Evolutionary conservation across 352 stramenopile genomes (phyloP).

Genomic region (Phytophthora sansomeana): DNA sequence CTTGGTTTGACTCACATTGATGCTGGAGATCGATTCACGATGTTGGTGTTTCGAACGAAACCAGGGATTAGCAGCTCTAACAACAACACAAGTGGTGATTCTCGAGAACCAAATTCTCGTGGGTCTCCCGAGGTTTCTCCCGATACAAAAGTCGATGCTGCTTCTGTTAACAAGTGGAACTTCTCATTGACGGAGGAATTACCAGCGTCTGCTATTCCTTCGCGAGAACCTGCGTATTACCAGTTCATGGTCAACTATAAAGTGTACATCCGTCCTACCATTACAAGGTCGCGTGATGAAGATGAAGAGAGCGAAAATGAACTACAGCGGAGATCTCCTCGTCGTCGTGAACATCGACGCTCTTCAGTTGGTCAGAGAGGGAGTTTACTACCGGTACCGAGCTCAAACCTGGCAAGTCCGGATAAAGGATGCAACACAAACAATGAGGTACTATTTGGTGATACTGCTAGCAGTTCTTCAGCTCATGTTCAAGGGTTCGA

Average conservation of each 20-base stretch:
- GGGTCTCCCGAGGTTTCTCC: constrained; percentile 4
- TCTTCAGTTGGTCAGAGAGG: constrained; percentile 8
- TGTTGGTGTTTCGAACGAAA: constrained; percentile 62
- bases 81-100: not conserved
- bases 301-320: constrained; percentile 18
- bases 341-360: constrained; percentile 9
- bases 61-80: constrained; percentile 23
- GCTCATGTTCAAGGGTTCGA: constrained; percentile 48
- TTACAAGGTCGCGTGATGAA: not conserved
- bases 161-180: constrained; percentile 40
- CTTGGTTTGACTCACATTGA: constrained; percentile 47
- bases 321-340: constrained; percentile 13
- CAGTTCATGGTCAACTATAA: constrained; percentile 70
- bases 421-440: constrained; percentile 6
- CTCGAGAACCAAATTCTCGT: constrained; percentile 1
- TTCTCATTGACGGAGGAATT: constrained; percentile 47
- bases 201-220: constrained; percentile 47
- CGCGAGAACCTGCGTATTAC: constrained; percentile 56
- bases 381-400: constrained; percentile 1
- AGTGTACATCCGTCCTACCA: constrained; percentile 40
- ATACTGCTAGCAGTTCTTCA: constrained; percentile 9
- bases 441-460: not conserved
- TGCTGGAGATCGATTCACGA: constrained; percentile 53
- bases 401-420: not conserved
- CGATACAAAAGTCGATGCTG: not conserved